Evolutionary conservation across 495 filamentous ascomycete species (phyloP).

Genomic region (Aspergillus funiculosus): DNA sequence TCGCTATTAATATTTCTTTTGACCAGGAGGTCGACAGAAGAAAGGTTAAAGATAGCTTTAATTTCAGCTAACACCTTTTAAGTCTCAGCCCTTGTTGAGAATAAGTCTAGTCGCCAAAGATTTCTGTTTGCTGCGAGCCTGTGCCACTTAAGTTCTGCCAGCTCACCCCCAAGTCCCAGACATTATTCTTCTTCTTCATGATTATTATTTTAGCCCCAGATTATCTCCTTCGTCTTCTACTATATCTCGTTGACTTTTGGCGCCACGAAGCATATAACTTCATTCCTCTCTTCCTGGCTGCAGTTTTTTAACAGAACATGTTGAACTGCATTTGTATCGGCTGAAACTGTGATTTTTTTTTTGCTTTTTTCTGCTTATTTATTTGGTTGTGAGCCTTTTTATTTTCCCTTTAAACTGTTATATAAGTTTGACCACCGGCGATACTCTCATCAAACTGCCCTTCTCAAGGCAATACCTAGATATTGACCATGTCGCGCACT

Average conservation of each 20-base stretch:
- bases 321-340: neutral
- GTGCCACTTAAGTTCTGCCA: slow-evolving; percentile 10
- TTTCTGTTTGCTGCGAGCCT: neutral
- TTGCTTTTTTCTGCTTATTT: neutral
- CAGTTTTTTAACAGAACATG: too few relatives aligned
- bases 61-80: slow-evolving; percentile 1
- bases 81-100: neutral
- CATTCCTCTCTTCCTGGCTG: neutral
- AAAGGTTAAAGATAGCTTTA: slow-evolving; percentile 1
- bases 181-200: neutral
- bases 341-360: neutral
- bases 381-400: neutral
- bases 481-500: neutral
- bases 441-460: neutral
- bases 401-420: neutral
- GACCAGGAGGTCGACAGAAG: neutral
- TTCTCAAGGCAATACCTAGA: neutral
- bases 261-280: neutral
- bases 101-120: slow-evolving; percentile 4
- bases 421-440: neutral
- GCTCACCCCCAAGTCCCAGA: slow-evolving; percentile 8
- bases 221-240: neutral
- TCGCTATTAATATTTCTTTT: neutral
- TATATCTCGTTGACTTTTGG: neutral
- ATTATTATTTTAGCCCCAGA: neutral